phyloP scores from a whole-genome alignment of 2,329 filamentous ascomycete species.

The Emergomyces pasteurianus region DNA sequence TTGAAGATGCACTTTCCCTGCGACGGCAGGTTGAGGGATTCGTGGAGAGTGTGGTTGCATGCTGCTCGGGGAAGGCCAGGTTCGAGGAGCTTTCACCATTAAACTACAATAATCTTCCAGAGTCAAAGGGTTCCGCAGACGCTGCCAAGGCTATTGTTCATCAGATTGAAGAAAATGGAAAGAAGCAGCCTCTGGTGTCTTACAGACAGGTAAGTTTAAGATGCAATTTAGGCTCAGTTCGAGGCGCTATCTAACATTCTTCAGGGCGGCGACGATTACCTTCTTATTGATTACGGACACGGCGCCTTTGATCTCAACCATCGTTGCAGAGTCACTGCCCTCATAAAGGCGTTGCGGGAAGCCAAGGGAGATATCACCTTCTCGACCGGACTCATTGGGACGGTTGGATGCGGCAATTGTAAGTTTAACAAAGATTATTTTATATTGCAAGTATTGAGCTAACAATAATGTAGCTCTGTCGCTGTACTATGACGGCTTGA shows the following conservation, averaged over 20 bases:
- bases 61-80: slow-evolving; percentile 21
- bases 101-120: slow-evolving; percentile 14
- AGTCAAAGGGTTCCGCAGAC: slow-evolving; percentile 8
- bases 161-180: slow-evolving; percentile 21
- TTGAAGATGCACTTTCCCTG: slow-evolving; percentile 40
- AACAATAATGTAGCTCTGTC: slow-evolving; percentile 24
- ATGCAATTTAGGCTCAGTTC: neutral
- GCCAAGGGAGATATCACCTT: slow-evolving; percentile 24
- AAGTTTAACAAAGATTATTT: slow-evolving; percentile 4
- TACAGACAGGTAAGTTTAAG: slow-evolving; percentile 27
- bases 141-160: slow-evolving; percentile 22
- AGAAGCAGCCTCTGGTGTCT: slow-evolving; percentile 26
- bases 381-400: slow-evolving; percentile 36
- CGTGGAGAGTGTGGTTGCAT: slow-evolving; percentile 32
- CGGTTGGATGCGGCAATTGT: slow-evolving; percentile 39
- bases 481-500: slow-evolving; percentile 35
- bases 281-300: slow-evolving; percentile 47
- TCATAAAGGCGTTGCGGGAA: slow-evolving; percentile 37
- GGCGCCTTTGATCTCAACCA: slow-evolving; percentile 47
- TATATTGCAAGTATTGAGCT: neutral
- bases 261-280: slow-evolving; percentile 39
- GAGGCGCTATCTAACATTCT: slow-evolving; percentile 16
- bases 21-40: slow-evolving; percentile 35
- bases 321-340: slow-evolving; percentile 42
- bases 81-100: slow-evolving; percentile 25